These are phyloP conservation scores for Cochlearia excelsa DNA, from an alignment of 345 rosid species.

Conservation along the genomic window DNA sequence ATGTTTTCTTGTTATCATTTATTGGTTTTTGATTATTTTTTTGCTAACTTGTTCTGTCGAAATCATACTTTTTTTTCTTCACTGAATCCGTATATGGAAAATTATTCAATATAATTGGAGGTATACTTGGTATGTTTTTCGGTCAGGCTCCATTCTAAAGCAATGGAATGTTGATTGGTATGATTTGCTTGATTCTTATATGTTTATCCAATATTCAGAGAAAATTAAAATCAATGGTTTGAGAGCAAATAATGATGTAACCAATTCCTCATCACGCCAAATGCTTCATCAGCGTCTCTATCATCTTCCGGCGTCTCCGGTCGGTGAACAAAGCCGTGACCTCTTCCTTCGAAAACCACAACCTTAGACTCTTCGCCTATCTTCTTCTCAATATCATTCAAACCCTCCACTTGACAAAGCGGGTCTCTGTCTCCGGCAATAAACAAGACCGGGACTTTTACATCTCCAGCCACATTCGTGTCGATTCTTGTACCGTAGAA, in stretches of 20 bases:
- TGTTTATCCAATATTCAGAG: background rate
- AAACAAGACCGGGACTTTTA: conserved; percentile 68
- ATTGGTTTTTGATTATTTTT: too few relatives aligned
- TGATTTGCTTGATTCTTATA: too few relatives aligned
- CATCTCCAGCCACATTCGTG: conserved; percentile 36
- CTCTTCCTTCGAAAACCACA: conserved; percentile 62
- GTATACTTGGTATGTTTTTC: too few relatives aligned
- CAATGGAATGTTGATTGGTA: too few relatives aligned
- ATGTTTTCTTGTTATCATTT: too few relatives aligned
- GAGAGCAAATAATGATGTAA: conserved; percentile 40
- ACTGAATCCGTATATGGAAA: too few relatives aligned
- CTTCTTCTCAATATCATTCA: conserved; percentile 46
- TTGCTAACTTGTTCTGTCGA: too few relatives aligned
- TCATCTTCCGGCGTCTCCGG: conserved; percentile 77
- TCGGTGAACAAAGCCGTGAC: conserved; percentile 75
- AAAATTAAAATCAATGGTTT: background rate
- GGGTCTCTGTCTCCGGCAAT: conserved; percentile 73
- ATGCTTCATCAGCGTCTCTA: conserved; percentile 71
- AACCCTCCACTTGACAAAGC: conserved; percentile 49
- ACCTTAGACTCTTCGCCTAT: conserved; percentile 51
- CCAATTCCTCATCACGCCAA: conserved; percentile 66
- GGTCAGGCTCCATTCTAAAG: too few relatives aligned
- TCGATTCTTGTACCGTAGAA: conserved; percentile 87
- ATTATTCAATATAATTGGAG: too few relatives aligned
- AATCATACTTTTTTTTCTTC: too few relatives aligned